Base-by-base conservation (phyloP, 2,329 filamentous ascomycete genomes). In the Penicillium occitanis region DNA sequence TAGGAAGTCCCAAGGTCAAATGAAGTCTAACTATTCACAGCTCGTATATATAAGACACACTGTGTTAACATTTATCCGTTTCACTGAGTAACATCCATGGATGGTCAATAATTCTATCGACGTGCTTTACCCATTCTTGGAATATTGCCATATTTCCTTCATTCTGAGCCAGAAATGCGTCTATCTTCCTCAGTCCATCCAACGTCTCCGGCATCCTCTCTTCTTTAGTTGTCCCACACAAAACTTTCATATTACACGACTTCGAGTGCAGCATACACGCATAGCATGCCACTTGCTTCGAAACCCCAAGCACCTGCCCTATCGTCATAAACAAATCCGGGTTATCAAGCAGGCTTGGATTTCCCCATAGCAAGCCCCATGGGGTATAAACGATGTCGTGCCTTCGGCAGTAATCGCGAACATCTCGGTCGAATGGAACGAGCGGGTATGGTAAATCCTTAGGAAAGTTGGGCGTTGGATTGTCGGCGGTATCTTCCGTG, bases 281-380 rank as follows among this genome's bases (percentile, higher is more conserved):
- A 50, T 48, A 64, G 35, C 55, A 59, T 14, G 53, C 42, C 6
- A 64, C 22, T 46, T 64, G 53, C 33, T 64, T 64, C 22, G 63
- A 64, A 13, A 64, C 55, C 11, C 44, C 53, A 33, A 64, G 30
- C n/a, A 50, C 51, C 4, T 10, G 14, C 2, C 53, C 63, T 13
- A 50, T 59, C 22, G 14, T 42, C n/a, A 40, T 25, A 17, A 64
- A 59, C 5, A 51, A 28, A 1, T 64, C 40, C 13, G 63, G 44
- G 22, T 64, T 33, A 59, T 64, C 55, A 13, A 64, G 53, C 0
- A 60, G 53, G 22, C 53, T 60, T 13, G 55, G 63, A n/a, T 64
- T 64, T 5, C 63, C 63, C 63, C 63, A 53, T 13, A 64, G 55
- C 63, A 64, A 48, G n/a, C 63, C 63, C 63, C 63, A 64, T 28